Evolutionary conservation across 768 basidiomycete species (phyloP).

Genomic region (Tulasnella sp.): DNA sequence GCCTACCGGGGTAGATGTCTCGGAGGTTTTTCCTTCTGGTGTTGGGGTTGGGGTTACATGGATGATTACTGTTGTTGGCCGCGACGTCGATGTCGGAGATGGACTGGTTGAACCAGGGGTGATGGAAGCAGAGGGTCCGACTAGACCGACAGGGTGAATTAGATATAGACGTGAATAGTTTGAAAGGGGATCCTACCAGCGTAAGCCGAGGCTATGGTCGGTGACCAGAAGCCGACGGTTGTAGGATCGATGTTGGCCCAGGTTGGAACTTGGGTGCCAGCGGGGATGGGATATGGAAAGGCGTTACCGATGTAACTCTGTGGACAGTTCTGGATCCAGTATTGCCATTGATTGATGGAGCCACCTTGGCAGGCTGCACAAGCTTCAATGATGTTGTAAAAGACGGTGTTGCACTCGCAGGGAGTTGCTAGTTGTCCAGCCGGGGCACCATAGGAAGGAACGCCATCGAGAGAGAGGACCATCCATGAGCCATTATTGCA

Average conservation of each 20-base stretch:
- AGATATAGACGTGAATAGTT: not conserved
- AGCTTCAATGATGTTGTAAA: slow-evolving; percentile 11
- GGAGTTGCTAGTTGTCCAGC: not conserved
- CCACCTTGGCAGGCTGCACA: slow-evolving; percentile 10
- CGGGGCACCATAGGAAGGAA: not conserved
- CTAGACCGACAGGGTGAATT: not conserved
- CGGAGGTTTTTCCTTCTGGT: too few relatives aligned
- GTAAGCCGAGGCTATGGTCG: not conserved
- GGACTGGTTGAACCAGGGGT: not conserved
- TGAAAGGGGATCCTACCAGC: not conserved
- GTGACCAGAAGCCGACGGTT: not conserved
- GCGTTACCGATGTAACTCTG: not conserved
- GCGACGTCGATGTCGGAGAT: not conserved
- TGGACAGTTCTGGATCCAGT: slow-evolving; percentile 7
- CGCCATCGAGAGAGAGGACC: not conserved
- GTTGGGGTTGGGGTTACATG: not conserved
- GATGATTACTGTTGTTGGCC: not conserved
- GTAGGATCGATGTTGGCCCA: slow-evolving; percentile 14
- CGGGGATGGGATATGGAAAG: slow-evolving; percentile 5
- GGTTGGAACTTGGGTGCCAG: slow-evolving; percentile 7
- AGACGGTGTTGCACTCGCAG: slow-evolving; percentile 18
- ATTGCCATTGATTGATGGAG: not conserved
- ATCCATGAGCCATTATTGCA: not conserved
- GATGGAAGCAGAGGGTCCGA: not conserved
- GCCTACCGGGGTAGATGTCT: not conserved